phyloP scores from a whole-genome alignment of 257 asterid genomes.

The Lycium ferocissimum region DNA sequence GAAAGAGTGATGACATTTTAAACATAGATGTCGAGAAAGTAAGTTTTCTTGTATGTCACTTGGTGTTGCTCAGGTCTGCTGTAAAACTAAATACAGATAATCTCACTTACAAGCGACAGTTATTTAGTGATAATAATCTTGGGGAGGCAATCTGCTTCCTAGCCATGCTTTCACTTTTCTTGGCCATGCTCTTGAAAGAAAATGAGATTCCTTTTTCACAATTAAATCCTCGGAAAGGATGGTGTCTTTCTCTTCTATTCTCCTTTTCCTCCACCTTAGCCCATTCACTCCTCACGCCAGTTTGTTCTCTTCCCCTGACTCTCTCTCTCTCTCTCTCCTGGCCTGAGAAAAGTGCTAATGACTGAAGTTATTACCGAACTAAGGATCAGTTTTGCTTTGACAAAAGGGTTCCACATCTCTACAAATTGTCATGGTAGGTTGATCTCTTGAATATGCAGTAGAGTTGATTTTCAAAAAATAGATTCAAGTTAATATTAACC shows the following conservation, averaged over 20 bases:
- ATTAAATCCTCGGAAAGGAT: slow-evolving; percentile 10
- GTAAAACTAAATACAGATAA: not conserved
- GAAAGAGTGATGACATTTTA: slow-evolving; percentile 63
- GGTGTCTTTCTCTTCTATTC: not conserved
- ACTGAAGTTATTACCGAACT: slow-evolving; percentile 2
- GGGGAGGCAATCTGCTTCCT: not conserved
- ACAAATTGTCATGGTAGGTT: slow-evolving; percentile 18
- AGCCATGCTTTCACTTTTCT: not conserved
- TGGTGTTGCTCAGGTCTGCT: slow-evolving; percentile 2
- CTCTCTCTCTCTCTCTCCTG: not conserved
- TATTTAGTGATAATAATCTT: not conserved
- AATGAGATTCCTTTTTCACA: not conserved
- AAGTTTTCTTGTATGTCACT: slow-evolving; percentile 36
- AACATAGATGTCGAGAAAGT: slow-evolving; percentile 50
- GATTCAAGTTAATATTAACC: not conserved
- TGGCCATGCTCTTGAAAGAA: not conserved
- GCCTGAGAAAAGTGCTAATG: not conserved
- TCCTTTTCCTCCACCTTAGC: not conserved
- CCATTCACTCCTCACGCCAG: slow-evolving; percentile 27
- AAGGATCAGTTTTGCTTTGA: not conserved
- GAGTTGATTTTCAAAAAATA: not conserved
- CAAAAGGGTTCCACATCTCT: slow-evolving; percentile 16
- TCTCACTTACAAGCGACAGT: not conserved
- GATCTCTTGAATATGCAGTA: not conserved
- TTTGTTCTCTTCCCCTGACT: not conserved